Conservation (phyloP, 352 stramenopile genomes). For the Sclerospora graminicola region DNA sequence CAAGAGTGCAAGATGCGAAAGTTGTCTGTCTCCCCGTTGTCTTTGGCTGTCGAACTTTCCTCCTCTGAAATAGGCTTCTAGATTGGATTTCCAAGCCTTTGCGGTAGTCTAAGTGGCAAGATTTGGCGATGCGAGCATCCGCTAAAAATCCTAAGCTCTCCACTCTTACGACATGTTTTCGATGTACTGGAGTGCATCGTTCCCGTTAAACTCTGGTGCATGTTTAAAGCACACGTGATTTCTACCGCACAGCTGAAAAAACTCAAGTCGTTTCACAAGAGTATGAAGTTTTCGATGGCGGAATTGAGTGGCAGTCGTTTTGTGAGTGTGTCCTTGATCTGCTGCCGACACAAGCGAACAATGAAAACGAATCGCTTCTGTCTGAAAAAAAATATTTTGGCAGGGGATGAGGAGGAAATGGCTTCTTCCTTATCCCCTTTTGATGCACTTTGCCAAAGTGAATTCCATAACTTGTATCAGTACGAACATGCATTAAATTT, state of each 20-base stretch:
- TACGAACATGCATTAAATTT: slow-evolving; percentile 34
- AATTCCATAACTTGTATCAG: slow-evolving; percentile 37
- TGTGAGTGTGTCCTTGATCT: slow-evolving; percentile 10
- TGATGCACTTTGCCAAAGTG: slow-evolving; percentile 27
- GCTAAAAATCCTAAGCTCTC: slow-evolving; percentile 18
- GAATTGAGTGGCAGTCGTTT: slow-evolving; percentile 23
- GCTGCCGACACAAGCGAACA: slow-evolving; percentile 1
- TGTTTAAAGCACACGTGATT: slow-evolving; percentile 16
- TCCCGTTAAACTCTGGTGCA: slow-evolving; percentile 6
- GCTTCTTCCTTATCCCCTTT: slow-evolving; percentile 19
- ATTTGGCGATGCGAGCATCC: slow-evolving; percentile 36
- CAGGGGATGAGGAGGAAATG: background rate
- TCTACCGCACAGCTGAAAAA: slow-evolving; percentile 13
- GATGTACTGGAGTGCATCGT: slow-evolving; percentile 20
- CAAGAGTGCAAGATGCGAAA: slow-evolving; percentile 24
- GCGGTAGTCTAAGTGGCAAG: slow-evolving; percentile 10
- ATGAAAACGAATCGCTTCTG: background rate
- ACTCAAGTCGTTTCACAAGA: background rate
- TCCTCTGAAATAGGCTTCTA: slow-evolving; percentile 21
- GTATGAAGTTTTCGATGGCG: slow-evolving; percentile 3
- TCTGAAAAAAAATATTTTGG: background rate
- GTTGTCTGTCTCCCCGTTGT: slow-evolving; percentile 1
- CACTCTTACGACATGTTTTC: slow-evolving; percentile 28
- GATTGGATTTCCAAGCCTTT: slow-evolving; percentile 11
- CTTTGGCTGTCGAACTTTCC: slow-evolving; percentile 20